Evolutionary conservation across 2,329 filamentous ascomycete species (phyloP).

Genomic region (Stachybotrys chlorohalonatus): DNA sequence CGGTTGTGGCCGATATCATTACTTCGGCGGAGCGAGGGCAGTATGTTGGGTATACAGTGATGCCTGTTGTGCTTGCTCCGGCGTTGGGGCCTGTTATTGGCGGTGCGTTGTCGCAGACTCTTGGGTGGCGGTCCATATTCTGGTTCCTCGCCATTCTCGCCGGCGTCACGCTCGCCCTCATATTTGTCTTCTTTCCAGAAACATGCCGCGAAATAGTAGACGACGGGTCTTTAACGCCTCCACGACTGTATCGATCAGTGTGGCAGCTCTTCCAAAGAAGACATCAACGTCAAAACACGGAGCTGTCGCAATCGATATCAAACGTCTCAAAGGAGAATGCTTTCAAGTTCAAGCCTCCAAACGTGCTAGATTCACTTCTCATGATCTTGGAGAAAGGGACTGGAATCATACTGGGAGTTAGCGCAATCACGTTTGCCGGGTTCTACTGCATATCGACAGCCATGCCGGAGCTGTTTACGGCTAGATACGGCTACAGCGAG

Average conservation of each 20-base stretch:
- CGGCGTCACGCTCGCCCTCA: slow-evolving; percentile 28
- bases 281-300: slow-evolving; percentile 8
- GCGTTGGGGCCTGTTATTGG: slow-evolving; percentile 48
- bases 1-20: slow-evolving; percentile 54
- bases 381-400: slow-evolving; percentile 33
- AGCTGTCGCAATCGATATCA: slow-evolving; percentile 1
- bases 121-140: slow-evolving; percentile 53
- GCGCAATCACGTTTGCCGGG: slow-evolving; percentile 36
- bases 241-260: slow-evolving; percentile 23
- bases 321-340: slow-evolving; percentile 5
- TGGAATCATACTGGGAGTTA: slow-evolving; percentile 33
- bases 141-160: slow-evolving; percentile 48
- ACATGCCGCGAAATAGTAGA: slow-evolving; percentile 40
- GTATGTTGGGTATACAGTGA: slow-evolving; percentile 45
- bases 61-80: slow-evolving; percentile 38
- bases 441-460: slow-evolving; percentile 39
- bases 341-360: slow-evolving; percentile 28
- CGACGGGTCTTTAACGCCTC: slow-evolving; percentile 39
- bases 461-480: slow-evolving; percentile 31
- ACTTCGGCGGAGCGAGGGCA: slow-evolving; percentile 53
- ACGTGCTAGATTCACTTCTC: slow-evolving; percentile 28
- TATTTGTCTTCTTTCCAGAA: slow-evolving; percentile 44
- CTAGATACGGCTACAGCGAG: slow-evolving; percentile 52
- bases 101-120: slow-evolving; percentile 44
- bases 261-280: slow-evolving; percentile 18